phyloP scores from a whole-genome alignment of 176 grass and related monocot genomes.

The Oryza longistaminata region DNA sequence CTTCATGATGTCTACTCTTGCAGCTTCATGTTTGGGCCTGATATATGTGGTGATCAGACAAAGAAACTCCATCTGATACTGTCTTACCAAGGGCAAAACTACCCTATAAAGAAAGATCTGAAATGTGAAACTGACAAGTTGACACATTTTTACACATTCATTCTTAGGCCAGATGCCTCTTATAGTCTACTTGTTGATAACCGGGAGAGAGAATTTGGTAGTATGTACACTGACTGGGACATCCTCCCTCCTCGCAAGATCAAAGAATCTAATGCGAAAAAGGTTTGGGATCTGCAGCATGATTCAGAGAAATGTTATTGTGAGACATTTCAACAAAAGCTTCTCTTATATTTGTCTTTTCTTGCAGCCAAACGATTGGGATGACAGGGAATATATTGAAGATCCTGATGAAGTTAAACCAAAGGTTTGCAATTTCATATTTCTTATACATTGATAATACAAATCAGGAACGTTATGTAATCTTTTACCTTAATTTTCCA shows the following conservation, averaged over 20 bases:
- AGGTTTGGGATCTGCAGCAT: slow-evolving; percentile 50
- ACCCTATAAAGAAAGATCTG: slow-evolving; percentile 95
- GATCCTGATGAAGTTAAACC: slow-evolving; percentile 81
- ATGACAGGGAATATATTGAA: slow-evolving; percentile 94
- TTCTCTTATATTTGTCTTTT: slow-evolving; percentile 38
- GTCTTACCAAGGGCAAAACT: slow-evolving; percentile 98
- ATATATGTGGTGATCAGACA: slow-evolving; percentile 93
- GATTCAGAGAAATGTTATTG: not conserved
- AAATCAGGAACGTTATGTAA: not conserved
- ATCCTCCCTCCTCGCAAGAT: slow-evolving; percentile 97
- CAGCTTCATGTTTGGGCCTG: slow-evolving; percentile 99
- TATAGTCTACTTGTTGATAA: slow-evolving; percentile 98
- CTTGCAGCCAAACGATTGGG: slow-evolving; percentile 90
- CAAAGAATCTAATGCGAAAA: slow-evolving; percentile 83
- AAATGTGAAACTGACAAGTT: slow-evolving; percentile 95
- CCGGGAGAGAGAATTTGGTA: slow-evolving; percentile 91
- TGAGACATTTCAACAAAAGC: slow-evolving; percentile 8
- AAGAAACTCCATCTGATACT: slow-evolving; percentile 98
- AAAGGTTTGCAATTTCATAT: slow-evolving; percentile 57
- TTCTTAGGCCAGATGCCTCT: slow-evolving; percentile 95
- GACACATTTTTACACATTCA: slow-evolving; percentile 95
- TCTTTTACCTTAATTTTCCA: slow-evolving; percentile 33
- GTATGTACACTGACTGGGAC: slow-evolving; percentile 98
- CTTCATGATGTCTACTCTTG: slow-evolving; percentile 35
- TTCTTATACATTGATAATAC: not conserved